Base-by-base conservation (phyloP, 176 grass and related monocot genomes). In the Saccharum officinarum region DNA sequence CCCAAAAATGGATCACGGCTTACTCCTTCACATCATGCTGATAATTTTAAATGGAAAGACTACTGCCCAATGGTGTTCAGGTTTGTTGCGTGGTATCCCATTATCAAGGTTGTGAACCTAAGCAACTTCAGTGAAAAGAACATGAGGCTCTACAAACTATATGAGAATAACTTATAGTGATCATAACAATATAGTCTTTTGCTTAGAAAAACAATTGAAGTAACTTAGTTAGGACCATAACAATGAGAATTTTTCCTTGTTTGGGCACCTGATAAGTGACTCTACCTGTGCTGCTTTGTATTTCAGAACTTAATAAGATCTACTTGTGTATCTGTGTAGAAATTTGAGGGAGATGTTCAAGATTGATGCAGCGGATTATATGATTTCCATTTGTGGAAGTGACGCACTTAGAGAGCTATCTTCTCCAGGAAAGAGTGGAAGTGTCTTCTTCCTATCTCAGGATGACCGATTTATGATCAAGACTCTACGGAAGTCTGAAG, bases 11-110 rank as follows among this genome's bases (percentile, higher is more conserved):
- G 97, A 69, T 99, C 97, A 23, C 93, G 91, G 28, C 86, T 96
- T 80, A 99, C 97, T 75, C 97, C 97, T 82, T 83, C 97, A 11
- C 97, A 99, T 81, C 41, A 37, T 17, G 90, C 97, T 18, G 93
- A 95, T 80, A 94, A 99, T 92, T 99, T 99, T 92, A 95, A 92
- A 89, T 99, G 97, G 97, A 99, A 99, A 40, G 97, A 99, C 76
- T 99, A 99, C 68, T 99, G 97, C 37, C 97, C 97, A 17, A 96
- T 99, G 97, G 97, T 99, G 33, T 99, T 99, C 90, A 99, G 97
- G 97, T 98, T 77, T 28, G 67, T 87, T 77, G 40, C 7, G 7
- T 17, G 20, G 42, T 8, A 25, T 46, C 41, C 14, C 13, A 47
- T 60, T 60, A 60, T 60, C 55, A 23, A 60, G 22, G 55, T 23